A percentile compares a stretch with the other conserved stretches of the same genome.
Conservation (phyloP, 116 monocot genomes). For the Phalaenopsis hybrid region DNA sequence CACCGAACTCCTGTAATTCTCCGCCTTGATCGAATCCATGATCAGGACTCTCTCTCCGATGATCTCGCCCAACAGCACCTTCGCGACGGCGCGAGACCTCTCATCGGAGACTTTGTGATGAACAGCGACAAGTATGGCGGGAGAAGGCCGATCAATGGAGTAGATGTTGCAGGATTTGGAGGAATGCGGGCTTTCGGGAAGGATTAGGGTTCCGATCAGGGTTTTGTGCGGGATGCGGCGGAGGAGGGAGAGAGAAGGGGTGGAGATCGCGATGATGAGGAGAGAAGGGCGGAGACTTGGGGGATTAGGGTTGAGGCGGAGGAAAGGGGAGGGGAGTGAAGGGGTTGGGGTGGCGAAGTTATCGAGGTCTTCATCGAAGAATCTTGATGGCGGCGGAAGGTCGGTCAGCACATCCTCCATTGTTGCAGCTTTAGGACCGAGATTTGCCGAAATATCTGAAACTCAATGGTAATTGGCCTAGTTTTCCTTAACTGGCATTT, state of each 20-base stretch:
- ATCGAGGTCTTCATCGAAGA: constrained; percentile 86
- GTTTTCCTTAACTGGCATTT: no score
- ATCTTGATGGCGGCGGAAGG: constrained; percentile 72
- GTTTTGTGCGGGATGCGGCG: constrained; percentile 32
- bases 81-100: constrained; percentile 55
- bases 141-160: constrained; percentile 18
- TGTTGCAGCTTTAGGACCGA: neutral
- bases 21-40: constrained; percentile 47
- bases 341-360: constrained; percentile 50
- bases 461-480: no score
- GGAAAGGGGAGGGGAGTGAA: constrained; percentile 32
- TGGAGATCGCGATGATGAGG: constrained; percentile 44
- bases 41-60: constrained; percentile 39
- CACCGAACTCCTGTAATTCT: constrained; percentile 40
- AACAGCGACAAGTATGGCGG: constrained; percentile 31
- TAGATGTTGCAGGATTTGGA: constrained; percentile 41
- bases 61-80: constrained; percentile 26
- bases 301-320: constrained; percentile 40
- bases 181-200: constrained; percentile 44
- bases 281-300: constrained; percentile 16
- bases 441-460: no score
- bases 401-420: constrained; percentile 90
- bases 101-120: constrained; percentile 38
- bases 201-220: constrained; percentile 55
- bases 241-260: constrained; percentile 41